Conservation (phyloP, 768 basidiomycete genomes). For the Suillus subaureus region DNA sequence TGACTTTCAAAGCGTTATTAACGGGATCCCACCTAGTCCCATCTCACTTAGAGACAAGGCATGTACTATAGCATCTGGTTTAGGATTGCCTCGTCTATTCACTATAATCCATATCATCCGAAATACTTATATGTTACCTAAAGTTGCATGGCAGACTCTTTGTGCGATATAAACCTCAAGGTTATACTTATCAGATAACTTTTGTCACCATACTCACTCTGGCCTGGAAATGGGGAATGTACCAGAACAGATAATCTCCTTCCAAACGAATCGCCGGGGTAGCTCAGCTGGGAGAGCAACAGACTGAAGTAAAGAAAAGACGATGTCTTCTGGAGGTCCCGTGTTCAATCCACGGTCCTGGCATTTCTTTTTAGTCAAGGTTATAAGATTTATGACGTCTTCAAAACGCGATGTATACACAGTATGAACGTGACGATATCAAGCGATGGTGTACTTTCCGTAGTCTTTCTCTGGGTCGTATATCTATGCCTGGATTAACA, state of each 20-base stretch:
- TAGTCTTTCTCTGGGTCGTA: slow-evolving; percentile 95
- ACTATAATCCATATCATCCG: slow-evolving; percentile 10
- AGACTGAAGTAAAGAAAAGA: slow-evolving; percentile 31
- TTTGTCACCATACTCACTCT: not conserved
- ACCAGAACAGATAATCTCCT: not conserved
- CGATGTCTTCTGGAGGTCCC: slow-evolving; percentile 42
- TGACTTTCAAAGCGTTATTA: slow-evolving; percentile 17
- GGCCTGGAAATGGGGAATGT: not conserved
- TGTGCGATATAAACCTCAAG: not conserved
- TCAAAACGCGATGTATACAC: not conserved
- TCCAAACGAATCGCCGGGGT: slow-evolving; percentile 21
- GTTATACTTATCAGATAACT: not conserved
- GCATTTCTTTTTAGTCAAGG: slow-evolving; percentile 23
- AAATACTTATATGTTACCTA: not conserved
- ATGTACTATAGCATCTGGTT: slow-evolving; percentile 29
- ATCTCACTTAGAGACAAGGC: slow-evolving; percentile 21
- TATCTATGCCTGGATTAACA: slow-evolving; percentile 47
- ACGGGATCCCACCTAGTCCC: not conserved
- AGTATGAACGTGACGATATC: slow-evolving; percentile 10
- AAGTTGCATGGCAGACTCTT: not conserved
- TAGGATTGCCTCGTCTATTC: slow-evolving; percentile 10
- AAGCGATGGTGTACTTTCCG: slow-evolving; percentile 85
- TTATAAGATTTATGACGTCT: not conserved
- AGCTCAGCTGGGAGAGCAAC: slow-evolving; percentile 43
- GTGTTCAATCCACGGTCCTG: slow-evolving; percentile 47